A percentile compares a stretch with the other conserved stretches of the same genome.
phyloP scores from a whole-genome alignment of 2,329 filamentous ascomycete species.

The Zymoseptoria pseudotritici region DNA sequence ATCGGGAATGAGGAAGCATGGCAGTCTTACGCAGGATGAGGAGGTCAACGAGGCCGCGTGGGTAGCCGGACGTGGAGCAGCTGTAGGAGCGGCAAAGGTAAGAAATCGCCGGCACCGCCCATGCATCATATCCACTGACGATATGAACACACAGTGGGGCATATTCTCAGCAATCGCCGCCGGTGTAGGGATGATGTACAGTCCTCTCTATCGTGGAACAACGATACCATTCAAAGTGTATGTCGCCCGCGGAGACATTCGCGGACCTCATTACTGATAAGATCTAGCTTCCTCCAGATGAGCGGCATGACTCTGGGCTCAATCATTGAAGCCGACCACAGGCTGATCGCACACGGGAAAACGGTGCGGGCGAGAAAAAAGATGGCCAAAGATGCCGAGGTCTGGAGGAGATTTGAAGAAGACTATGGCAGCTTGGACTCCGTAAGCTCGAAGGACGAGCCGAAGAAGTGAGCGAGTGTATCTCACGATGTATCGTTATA shows the following conservation, averaged over 20 bases:
- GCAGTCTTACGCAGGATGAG: slow-evolving; percentile 50
- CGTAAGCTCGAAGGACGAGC: not conserved
- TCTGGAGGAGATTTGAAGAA: slow-evolving; percentile 43
- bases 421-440: not conserved
- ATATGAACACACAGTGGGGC: slow-evolving; percentile 51
- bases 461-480: not conserved
- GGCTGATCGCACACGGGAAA: slow-evolving; percentile 61
- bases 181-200: slow-evolving; percentile 55
- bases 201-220: slow-evolving; percentile 63
- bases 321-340: slow-evolving; percentile 67
- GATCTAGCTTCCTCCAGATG: slow-evolving; percentile 67
- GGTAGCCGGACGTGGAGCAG: slow-evolving; percentile 62
- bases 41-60: slow-evolving; percentile 64
- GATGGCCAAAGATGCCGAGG: slow-evolving; percentile 55
- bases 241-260: slow-evolving; percentile 23
- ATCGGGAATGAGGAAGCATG: slow-evolving; percentile 34
- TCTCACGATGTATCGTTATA: not conserved
- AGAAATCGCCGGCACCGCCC: slow-evolving; percentile 8
- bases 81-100: slow-evolving; percentile 59
- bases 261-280: not conserved
- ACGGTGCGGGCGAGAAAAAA: slow-evolving; percentile 58
- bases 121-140: slow-evolving; percentile 3
- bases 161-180: slow-evolving; percentile 56
- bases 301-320: slow-evolving; percentile 75
- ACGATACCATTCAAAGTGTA: slow-evolving; percentile 75